Conservation (phyloP, 1,139 yeast species). For the Meyerozyma smithsonii region DNA sequence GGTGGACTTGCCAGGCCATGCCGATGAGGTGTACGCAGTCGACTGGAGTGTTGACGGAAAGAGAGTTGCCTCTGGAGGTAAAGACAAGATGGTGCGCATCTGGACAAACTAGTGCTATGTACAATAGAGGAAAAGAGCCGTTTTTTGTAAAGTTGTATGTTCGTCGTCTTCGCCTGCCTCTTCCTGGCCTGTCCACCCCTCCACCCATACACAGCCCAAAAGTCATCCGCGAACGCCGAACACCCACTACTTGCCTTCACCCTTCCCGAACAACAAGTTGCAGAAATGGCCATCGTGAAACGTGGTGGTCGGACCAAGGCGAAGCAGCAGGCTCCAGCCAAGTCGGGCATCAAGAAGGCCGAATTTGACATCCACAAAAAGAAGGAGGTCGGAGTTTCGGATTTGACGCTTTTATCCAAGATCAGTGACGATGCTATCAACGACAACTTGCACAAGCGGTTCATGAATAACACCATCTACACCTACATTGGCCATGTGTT, state of each 20-base stretch:
- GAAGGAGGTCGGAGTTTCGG: slow-evolving; percentile 97
- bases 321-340: slow-evolving; percentile 52
- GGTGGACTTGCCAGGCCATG: slow-evolving; percentile 92
- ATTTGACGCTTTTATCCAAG: slow-evolving; percentile 80
- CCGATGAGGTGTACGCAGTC: slow-evolving; percentile 93
- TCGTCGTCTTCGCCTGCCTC: background rate
- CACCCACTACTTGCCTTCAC: background rate
- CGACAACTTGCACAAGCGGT: slow-evolving; percentile 84
- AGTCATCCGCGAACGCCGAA: slow-evolving; percentile 2
- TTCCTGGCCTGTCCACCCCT: background rate
- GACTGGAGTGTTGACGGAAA: slow-evolving; percentile 98
- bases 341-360: slow-evolving; percentile 78
- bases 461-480: slow-evolving; percentile 84
- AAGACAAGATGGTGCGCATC: slow-evolving; percentile 86
- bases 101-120: slow-evolving; percentile 66
- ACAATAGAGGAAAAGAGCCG: background rate
- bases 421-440: slow-evolving; percentile 92
- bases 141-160: background rate
- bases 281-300: slow-evolving; percentile 66
- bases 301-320: slow-evolving; percentile 66
- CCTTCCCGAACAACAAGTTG: background rate
- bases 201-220: slow-evolving; percentile 2
- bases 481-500: slow-evolving; percentile 85
- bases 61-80: slow-evolving; percentile 93
- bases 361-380: slow-evolving; percentile 84